Evolutionary conservation across 2,329 filamentous ascomycete genomes (phyloP).

Genomic region (Sphaerulina musiva): DNA sequence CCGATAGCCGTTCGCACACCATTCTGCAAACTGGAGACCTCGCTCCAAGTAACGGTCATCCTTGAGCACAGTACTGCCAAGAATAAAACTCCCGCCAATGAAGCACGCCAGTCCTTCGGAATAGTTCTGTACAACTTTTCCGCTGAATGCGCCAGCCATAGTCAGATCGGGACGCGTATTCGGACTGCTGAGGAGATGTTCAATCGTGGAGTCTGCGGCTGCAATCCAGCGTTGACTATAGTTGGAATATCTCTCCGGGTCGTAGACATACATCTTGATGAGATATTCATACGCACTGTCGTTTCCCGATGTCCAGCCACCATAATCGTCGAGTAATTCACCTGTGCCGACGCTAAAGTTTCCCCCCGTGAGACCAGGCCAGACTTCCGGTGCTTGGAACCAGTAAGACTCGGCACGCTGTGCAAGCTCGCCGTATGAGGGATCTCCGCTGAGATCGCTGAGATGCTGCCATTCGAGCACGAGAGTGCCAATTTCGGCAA

Average conservation of each 20-base stretch:
- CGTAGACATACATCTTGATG: slow-evolving; percentile 85
- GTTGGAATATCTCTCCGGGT: slow-evolving; percentile 53
- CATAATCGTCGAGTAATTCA: slow-evolving; percentile 57
- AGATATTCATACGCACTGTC: slow-evolving; percentile 87
- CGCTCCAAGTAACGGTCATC: slow-evolving; percentile 63
- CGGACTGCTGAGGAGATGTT: slow-evolving; percentile 64
- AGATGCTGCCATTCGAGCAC: slow-evolving; percentile 80
- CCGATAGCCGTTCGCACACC: slow-evolving; percentile 68
- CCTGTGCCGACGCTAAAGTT: slow-evolving; percentile 60
- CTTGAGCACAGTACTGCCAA: slow-evolving; percentile 66
- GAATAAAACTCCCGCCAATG: slow-evolving; percentile 75
- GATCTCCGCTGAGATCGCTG: slow-evolving; percentile 65
- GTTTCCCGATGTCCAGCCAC: slow-evolving; percentile 70
- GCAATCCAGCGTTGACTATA: slow-evolving; percentile 61
- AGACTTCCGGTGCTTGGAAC: slow-evolving; percentile 64
- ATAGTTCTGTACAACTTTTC: slow-evolving; percentile 35
- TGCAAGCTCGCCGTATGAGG: slow-evolving; percentile 58
- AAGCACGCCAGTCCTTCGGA: slow-evolving; percentile 65
- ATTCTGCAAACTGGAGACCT: slow-evolving; percentile 63
- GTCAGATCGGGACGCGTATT: slow-evolving; percentile 61
- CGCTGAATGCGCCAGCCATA: slow-evolving; percentile 57
- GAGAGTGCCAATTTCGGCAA: slow-evolving; percentile 71
- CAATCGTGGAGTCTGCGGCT: slow-evolving; percentile 69
- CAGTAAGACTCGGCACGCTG: slow-evolving; percentile 65
- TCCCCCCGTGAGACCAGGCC: slow-evolving; percentile 68